These are phyloP conservation scores for Ceratonia siliqua DNA, from an alignment of 306 rosid species.

Conservation along the genomic window DNA sequence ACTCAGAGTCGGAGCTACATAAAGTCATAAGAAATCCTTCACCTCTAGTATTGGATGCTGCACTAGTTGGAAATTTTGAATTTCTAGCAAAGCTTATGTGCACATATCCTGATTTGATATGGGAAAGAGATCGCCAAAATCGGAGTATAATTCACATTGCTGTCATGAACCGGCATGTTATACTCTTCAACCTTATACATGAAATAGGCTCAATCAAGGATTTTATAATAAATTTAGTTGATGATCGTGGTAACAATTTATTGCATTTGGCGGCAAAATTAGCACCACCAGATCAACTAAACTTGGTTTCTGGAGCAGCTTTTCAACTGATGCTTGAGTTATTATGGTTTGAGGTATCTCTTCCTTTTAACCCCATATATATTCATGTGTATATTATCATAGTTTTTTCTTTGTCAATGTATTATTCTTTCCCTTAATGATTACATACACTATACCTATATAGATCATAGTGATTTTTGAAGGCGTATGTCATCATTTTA, in stretches of 20 bases:
- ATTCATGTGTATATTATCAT: too few relatives aligned
- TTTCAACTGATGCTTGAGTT: conserved; percentile 33
- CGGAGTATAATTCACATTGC: too few relatives aligned
- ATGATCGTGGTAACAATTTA: neutral
- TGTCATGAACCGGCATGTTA: conserved; percentile 34
- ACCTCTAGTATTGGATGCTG: neutral
- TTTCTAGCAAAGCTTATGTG: neutral
- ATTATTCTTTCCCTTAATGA: too few relatives aligned
- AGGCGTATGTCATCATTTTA: too few relatives aligned
- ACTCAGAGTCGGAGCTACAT: neutral
- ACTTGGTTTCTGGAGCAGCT: conserved; percentile 41
- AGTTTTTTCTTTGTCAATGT: too few relatives aligned
- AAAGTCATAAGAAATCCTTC: neutral
- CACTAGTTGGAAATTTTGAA: neutral
- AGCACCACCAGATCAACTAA: conserved; percentile 34
- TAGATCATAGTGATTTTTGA: too few relatives aligned
- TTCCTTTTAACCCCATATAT: too few relatives aligned
- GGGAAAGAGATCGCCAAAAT: neutral
- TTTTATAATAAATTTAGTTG: neutral
- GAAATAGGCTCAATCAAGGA: conserved; percentile 22
- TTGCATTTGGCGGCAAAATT: conserved; percentile 40
- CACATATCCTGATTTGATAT: neutral
- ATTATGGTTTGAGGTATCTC: conserved; percentile 39
- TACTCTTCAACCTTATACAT: conserved; percentile 33
- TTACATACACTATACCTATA: too few relatives aligned